Evolutionary conservation across 2,329 filamentous ascomycete genomes (phyloP).

Genomic region (Mycosphaerella sp.): DNA sequence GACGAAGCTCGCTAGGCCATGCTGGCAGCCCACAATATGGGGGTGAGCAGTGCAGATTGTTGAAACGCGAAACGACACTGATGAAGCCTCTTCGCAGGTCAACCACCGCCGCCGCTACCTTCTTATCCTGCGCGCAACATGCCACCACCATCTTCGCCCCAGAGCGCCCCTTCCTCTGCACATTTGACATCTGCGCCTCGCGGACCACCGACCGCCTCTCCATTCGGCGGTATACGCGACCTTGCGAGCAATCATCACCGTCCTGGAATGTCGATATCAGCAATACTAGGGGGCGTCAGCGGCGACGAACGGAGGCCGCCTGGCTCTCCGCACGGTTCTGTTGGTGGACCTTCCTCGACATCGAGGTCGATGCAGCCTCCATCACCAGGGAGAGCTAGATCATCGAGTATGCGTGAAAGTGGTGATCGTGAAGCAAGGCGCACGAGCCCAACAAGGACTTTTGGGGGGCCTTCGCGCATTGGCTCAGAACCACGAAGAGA

Average conservation of each 20-base stretch:
- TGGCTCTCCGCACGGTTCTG: slow-evolving; percentile 32
- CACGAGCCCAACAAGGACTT: slow-evolving; percentile 24
- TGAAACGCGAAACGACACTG: background rate
- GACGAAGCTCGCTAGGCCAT: slow-evolving; percentile 41
- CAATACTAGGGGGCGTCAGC: slow-evolving; percentile 55
- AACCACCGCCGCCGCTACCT: slow-evolving; percentile 30
- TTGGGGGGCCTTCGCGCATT: slow-evolving; percentile 26
- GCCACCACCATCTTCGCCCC: slow-evolving; percentile 47
- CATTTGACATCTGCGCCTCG: slow-evolving; percentile 35
- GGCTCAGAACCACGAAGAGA: slow-evolving; percentile 27
- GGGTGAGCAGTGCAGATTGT: slow-evolving; percentile 16
- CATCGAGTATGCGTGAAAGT: slow-evolving; percentile 35
- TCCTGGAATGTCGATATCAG: slow-evolving; percentile 68
- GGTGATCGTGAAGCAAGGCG: slow-evolving; percentile 24
- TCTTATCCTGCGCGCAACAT: slow-evolving; percentile 43
- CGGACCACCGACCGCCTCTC: slow-evolving; percentile 40
- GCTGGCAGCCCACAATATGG: slow-evolving; percentile 29
- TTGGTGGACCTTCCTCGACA: slow-evolving; percentile 29
- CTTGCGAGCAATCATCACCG: slow-evolving; percentile 50
- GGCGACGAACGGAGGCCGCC: slow-evolving; percentile 27
- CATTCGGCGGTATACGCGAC: slow-evolving; percentile 50
- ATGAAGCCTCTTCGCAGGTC: slow-evolving; percentile 15
- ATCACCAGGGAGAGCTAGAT: slow-evolving; percentile 38
- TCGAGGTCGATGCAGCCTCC: slow-evolving; percentile 44
- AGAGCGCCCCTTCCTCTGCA: slow-evolving; percentile 39